Evolutionary conservation across 352 stramenopile species (phyloP), one percentile per base, ranked within the genome.

Genomic region (Phytopythium montanum): DNA sequence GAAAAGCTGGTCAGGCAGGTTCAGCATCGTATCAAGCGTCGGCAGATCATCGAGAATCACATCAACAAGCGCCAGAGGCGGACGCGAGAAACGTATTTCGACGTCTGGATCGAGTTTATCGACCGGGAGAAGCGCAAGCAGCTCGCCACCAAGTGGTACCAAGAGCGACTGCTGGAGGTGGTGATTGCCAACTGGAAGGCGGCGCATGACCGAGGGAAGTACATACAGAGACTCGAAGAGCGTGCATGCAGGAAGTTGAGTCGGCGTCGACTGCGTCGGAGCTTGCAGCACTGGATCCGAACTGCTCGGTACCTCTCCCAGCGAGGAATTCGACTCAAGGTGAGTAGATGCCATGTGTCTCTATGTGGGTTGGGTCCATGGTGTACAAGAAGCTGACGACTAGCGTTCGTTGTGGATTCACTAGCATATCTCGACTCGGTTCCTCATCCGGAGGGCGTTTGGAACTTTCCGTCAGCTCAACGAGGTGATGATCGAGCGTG

Each of bases 71-170:
- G 28, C 10, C 6, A 18, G 25, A 38, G 21, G 2, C 52, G 36
- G 3, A 38, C 14, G 12, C 19, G 25, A 18, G 31, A 44, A 31
- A 16, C 21, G 1, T 44, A 31, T 18, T 56, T 42, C 10, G 50
- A 44, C 50, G 34, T 21, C 18, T 56, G 50, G 50, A 6, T 42
- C 6, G 50, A 42, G n/a, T 56, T 56, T 45, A 14, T 56, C 18
- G 29, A 56, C 7, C 6, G 31, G 13, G 25, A 28, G 29, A 45
- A 29, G 19, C 50, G 50, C 19, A 31, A n/a, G 12, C 29, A 25
- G 9, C 18, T 42, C 23, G 50, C 2, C 12, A 7, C 23, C 19
- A 44, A 56, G 31, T 56, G 50, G 50, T 38, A 56, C 21, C 29
- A n/a, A 2, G 19, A 56, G 34, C 34, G 31, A 9, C n/a, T 56